phyloP scores from a whole-genome alignment of 106 monocot species.

The Xerophyta viscosa region DNA sequence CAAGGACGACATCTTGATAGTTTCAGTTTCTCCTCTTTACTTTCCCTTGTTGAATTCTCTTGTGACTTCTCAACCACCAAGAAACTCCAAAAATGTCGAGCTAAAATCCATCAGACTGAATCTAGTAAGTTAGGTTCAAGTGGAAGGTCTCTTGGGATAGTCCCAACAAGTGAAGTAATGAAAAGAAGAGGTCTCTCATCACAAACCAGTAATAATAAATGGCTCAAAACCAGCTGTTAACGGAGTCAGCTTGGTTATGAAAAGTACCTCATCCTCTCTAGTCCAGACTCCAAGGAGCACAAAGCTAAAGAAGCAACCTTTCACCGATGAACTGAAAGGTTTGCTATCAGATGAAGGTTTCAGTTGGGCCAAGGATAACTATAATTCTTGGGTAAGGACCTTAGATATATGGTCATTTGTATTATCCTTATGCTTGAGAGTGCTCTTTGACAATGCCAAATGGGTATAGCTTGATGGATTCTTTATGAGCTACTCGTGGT shows the following conservation, averaged over 20 bases:
- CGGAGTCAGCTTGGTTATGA: constrained; percentile 33
- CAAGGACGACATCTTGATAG: constrained; percentile 10
- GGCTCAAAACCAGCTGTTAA: constrained; percentile 33
- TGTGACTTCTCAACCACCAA: constrained; percentile 7
- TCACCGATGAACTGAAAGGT: constrained; percentile 44
- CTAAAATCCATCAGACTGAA: constrained; percentile 15
- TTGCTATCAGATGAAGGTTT: constrained; percentile 83
- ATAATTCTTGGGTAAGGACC: constrained; percentile 70
- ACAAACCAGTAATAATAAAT: constrained; percentile 18
- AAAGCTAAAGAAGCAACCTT: constrained; percentile 14
- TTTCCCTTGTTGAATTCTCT: constrained; percentile 18
- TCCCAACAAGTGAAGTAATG: constrained; percentile 37
- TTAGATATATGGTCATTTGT: constrained; percentile 86
- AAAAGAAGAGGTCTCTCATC: constrained; percentile 12
- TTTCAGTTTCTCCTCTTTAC: constrained; percentile 31
- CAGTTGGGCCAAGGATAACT: constrained; percentile 84
- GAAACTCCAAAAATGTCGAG: constrained; percentile 1
- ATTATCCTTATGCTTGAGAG: constrained; percentile 44
- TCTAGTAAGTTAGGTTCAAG: constrained; percentile 32
- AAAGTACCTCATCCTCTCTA: constrained; percentile 19
- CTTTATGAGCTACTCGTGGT: too few species aligned
- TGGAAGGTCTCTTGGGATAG: constrained; percentile 38
- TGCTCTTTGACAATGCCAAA: constrained; percentile 74
- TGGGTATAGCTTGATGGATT: constrained; percentile 82
- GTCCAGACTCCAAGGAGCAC: constrained; percentile 25